Percentiles rank a stretch among this genome's conserved stretches.
phyloP scores from a whole-genome alignment of 257 asterid genomes.

The Fraxinus excelsior region DNA sequence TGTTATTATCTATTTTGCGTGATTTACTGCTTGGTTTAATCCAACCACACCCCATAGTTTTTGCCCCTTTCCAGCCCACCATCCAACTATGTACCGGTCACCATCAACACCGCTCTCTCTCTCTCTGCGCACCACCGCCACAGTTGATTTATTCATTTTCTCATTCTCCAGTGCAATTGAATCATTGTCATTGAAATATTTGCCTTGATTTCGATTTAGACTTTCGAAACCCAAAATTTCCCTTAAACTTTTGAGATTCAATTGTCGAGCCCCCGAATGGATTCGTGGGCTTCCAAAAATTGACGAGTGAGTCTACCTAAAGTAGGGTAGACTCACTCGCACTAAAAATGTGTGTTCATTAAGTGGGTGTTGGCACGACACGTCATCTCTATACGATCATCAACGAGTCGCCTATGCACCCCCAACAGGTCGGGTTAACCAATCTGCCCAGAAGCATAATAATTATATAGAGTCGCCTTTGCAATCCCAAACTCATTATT shows the following conservation, averaged over 20 bases:
- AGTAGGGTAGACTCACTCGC: slow-evolving; percentile 58
- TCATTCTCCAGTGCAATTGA: too few species aligned
- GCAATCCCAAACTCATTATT: not conserved
- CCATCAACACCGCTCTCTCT: too few species aligned
- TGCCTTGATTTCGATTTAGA: too few species aligned
- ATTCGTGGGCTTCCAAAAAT: slow-evolving; percentile 71
- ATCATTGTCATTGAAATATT: too few species aligned
- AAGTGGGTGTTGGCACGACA: slow-evolving; percentile 82
- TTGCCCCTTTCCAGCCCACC: too few species aligned
- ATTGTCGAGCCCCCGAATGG: slow-evolving; percentile 33
- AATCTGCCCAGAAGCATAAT: rapidly evolving
- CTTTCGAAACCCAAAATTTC: not conserved
- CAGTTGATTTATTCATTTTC: too few species aligned
- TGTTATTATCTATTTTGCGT: too few species aligned
- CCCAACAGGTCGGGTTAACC: slow-evolving; percentile 61
- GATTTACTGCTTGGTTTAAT: too few species aligned
- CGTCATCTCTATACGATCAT: slow-evolving; percentile 78
- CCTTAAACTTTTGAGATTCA: not conserved
- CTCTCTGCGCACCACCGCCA: too few species aligned
- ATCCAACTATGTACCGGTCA: too few species aligned
- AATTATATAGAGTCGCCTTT: not conserved
- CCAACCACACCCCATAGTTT: too few species aligned
- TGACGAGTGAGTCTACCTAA: slow-evolving; percentile 68
- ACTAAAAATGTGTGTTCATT: slow-evolving; percentile 45
- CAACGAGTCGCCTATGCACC: slow-evolving; percentile 66